Evolutionary conservation across 176 grass and related monocot species (phyloP).

Genomic region (Triticum dicoccoides): DNA sequence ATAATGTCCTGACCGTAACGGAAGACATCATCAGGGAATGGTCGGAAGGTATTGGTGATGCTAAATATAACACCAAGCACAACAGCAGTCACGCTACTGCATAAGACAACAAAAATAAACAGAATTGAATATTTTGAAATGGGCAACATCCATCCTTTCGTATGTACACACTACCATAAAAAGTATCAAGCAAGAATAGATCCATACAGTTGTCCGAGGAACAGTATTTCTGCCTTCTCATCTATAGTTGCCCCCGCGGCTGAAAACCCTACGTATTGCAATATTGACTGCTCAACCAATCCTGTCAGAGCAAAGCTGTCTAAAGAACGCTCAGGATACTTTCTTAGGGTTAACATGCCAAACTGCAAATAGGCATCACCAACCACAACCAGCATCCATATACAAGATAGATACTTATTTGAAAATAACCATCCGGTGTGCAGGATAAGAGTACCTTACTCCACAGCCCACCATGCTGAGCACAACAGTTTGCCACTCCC

Average conservation of each 20-base stretch:
- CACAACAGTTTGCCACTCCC: constrained; percentile 77
- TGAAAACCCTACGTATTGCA: constrained; percentile 67
- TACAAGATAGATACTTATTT: background rate
- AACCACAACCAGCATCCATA: background rate
- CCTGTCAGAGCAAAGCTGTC: constrained; percentile 98
- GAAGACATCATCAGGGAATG: constrained; percentile 86
- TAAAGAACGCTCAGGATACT: constrained; percentile 72
- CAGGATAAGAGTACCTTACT: constrained; percentile 53
- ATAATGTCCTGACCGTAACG: constrained; percentile 60
- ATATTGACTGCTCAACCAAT: constrained; percentile 62
- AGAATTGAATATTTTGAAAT: constrained; percentile 16
- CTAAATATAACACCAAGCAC: constrained; percentile 81
- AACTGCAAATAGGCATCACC: background rate
- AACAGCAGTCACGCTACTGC: constrained; percentile 69
- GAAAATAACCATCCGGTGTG: background rate
- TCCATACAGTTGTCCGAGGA: constrained; percentile 81
- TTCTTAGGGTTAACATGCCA: background rate
- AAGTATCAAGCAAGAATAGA: constrained; percentile 17
- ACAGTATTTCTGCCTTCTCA: constrained; percentile 86
- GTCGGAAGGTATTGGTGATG: constrained; percentile 78
- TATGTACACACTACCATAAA: constrained; percentile 15
- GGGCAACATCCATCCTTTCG: background rate
- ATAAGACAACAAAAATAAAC: constrained; percentile 16
- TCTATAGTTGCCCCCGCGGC: constrained; percentile 55
- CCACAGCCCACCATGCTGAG: constrained; percentile 74